Evolutionary conservation across 805 yeast genomes (phyloP).

Genomic region (Candida tammaniensis): DNA sequence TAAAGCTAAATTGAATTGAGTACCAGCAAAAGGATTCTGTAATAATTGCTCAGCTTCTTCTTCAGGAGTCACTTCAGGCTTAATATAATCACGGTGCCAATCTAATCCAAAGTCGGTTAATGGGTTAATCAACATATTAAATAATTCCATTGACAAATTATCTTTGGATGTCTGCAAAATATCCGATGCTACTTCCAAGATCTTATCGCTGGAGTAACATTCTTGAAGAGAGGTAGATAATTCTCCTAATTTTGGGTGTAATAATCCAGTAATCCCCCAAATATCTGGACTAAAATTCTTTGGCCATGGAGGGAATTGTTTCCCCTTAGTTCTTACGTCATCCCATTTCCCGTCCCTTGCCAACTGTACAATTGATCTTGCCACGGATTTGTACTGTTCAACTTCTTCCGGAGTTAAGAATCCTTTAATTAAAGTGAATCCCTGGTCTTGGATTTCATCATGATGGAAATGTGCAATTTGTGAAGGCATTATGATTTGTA

Average conservation of each 20-base stretch:
- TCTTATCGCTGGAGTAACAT: constrained; percentile 35
- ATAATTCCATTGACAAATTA: constrained; percentile 44
- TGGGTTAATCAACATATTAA: constrained; percentile 54
- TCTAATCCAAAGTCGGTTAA: constrained; percentile 50
- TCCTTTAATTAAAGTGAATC: constrained; percentile 38
- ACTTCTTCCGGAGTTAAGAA: constrained; percentile 42
- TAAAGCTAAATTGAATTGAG: constrained; percentile 51
- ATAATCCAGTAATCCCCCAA: constrained; percentile 50
- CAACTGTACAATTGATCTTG: constrained; percentile 34
- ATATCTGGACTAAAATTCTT: constrained; percentile 47
- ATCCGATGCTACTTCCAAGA: constrained; percentile 39
- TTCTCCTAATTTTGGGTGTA: constrained; percentile 45
- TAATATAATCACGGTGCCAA: constrained; percentile 53
- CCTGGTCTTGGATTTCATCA: constrained; percentile 33
- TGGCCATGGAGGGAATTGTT: constrained; percentile 61
- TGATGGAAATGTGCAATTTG: constrained; percentile 25
- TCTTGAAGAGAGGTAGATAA: constrained; percentile 37
- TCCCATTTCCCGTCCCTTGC: constrained; percentile 51
- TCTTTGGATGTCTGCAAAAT: constrained; percentile 38
- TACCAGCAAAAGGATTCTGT: constrained; percentile 42
- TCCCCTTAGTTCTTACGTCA: constrained; percentile 47
- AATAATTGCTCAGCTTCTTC: constrained; percentile 42
- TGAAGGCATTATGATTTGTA: constrained; percentile 16
- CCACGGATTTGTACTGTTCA: constrained; percentile 29
- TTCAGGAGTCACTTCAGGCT: constrained; percentile 43